Base-by-base conservation (phyloP, 768 basidiomycete species). In the Panaeolus cyanescens region DNA sequence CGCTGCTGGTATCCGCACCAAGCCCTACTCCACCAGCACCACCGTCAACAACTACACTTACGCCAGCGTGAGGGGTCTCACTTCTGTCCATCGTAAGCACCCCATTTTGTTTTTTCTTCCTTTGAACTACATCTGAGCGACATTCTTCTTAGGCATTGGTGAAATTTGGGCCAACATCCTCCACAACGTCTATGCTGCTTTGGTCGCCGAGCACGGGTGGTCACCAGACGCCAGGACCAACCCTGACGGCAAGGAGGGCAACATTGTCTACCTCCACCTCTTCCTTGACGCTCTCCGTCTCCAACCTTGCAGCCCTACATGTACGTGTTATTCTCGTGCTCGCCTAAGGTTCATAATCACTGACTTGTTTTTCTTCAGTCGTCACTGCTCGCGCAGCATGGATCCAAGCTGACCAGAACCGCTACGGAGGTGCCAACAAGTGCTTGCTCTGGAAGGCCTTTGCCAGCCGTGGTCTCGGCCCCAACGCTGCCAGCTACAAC, bases 21-120 rank as follows among this genome's bases (percentile, higher is more conserved):
- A 79, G 66, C 84, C 83, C 15, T 89, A 89, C 75, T 86, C 85
- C 0, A 84, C 82, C 42, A 67, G 74, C 63, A 63, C 77, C 77
- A 71, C 64, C 2, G 68, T 71, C 37, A 85, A 85, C 66, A 79
- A 81, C 19, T 69, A 80, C 15, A 74, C 66, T 13, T 85, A 84
- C 66, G 76, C 78, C 0, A 76, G 68, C 59, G 61, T 82, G 42
- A 62, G 66, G 20, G 67, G 63, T 2, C 71, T 79, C 20, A 75
- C 66, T 22, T 79, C 83, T 64, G 79, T 79, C 2, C 83, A 85
- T 68, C 68, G 79, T 80, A 77, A 65, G 75, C 66, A 54, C n/a
- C n/a, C 32, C 31, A 12, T 20, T 37, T 20, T 50, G 8, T 19
- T 36, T 17, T 8, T 28, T 42, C 19, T 31, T 15, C 56, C 30